These are phyloP conservation scores for Aspergillus ustus DNA, from an alignment of 2,329 filamentous ascomycete genomes.

Conservation along the genomic window DNA sequence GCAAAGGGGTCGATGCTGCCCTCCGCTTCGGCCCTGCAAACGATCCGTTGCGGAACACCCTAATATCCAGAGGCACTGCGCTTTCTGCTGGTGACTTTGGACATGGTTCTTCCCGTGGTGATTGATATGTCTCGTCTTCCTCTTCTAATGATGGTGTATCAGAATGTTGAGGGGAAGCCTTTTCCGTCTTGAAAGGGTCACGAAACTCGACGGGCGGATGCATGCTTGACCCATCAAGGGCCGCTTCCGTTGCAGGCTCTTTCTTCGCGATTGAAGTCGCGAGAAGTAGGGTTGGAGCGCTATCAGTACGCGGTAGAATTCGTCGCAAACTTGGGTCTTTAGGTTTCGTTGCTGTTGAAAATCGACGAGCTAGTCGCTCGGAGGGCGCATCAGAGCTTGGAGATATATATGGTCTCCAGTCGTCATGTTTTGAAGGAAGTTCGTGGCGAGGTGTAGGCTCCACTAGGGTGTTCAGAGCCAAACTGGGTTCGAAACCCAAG, in stretches of 20 bases:
- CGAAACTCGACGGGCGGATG: constrained; percentile 34
- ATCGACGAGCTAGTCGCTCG: constrained; percentile 45
- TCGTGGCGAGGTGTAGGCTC: not conserved
- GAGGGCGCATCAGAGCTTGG: constrained; percentile 30
- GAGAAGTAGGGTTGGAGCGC: constrained; percentile 55
- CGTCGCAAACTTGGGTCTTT: constrained; percentile 45
- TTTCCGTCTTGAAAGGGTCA: constrained; percentile 35
- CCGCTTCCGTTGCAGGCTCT: constrained; percentile 28
- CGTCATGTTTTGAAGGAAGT: constrained; percentile 21
- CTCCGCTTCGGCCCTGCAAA: constrained; percentile 36
- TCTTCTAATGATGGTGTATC: constrained; percentile 19
- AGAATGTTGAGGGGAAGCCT: constrained; percentile 11
- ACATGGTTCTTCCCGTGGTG: constrained; percentile 29
- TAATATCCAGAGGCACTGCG: constrained; percentile 29
- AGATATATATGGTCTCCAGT: constrained; percentile 48
- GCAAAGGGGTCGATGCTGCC: constrained; percentile 35
- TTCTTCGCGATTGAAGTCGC: constrained; percentile 43
- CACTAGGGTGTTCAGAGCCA: constrained; percentile 18
- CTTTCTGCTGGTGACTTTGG: constrained; percentile 28
- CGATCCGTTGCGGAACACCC: constrained; percentile 38
- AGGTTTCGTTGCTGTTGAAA: constrained; percentile 43
- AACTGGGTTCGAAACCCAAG: constrained; percentile 33
- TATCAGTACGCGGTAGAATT: constrained; percentile 49
- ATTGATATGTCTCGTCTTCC: constrained; percentile 15
- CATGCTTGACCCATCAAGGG: constrained; percentile 30